Evolutionary conservation across 108 stramenopile genomes (phyloP).

Genomic region (Cyclotella sp.): DNA sequence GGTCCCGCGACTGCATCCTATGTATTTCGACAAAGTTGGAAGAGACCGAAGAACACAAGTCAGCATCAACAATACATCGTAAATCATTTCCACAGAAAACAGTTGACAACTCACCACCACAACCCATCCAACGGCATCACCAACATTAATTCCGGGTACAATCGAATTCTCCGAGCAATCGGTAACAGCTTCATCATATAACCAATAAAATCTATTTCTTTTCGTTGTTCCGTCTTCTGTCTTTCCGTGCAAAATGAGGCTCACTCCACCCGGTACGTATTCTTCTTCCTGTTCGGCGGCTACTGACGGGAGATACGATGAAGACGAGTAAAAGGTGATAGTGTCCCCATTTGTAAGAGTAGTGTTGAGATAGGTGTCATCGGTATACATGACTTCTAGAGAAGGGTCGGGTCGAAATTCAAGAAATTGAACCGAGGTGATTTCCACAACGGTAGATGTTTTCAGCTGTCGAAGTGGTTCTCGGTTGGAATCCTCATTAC

Average conservation of each 20-base stretch:
- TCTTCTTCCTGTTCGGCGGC: slow-evolving; percentile 16
- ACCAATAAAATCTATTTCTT: slow-evolving; percentile 46
- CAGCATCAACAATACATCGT: background rate
- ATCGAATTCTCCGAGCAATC: slow-evolving; percentile 21
- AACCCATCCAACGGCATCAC: slow-evolving; percentile 44
- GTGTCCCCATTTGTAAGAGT: slow-evolving; percentile 20
- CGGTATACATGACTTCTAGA: slow-evolving; percentile 36
- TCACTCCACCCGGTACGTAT: slow-evolving; percentile 38
- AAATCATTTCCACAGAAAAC: background rate
- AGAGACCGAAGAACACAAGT: background rate
- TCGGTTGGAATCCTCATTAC: background rate
- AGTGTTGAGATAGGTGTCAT: slow-evolving; percentile 24
- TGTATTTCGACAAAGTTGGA: background rate
- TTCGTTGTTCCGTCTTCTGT: slow-evolving; percentile 27
- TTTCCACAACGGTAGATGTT: slow-evolving; percentile 18
- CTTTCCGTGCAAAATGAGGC: slow-evolving; percentile 34
- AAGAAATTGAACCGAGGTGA: slow-evolving; percentile 46
- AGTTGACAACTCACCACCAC: slow-evolving; percentile 25
- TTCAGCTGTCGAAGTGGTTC: slow-evolving; percentile 11
- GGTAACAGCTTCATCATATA: slow-evolving; percentile 5
- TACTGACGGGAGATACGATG: slow-evolving; percentile 19
- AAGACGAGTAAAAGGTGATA: slow-evolving; percentile 28
- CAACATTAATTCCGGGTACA: slow-evolving; percentile 22
- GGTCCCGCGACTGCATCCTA: slow-evolving; percentile 13
- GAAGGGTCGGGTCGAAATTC: slow-evolving; percentile 31